A percentile compares a stretch with the other conserved stretches of the same genome.
These are phyloP conservation scores for Protoeuglena noctilucae DNA, from an alignment of 139 green algal genomes.

Conservation along the genomic window DNA sequence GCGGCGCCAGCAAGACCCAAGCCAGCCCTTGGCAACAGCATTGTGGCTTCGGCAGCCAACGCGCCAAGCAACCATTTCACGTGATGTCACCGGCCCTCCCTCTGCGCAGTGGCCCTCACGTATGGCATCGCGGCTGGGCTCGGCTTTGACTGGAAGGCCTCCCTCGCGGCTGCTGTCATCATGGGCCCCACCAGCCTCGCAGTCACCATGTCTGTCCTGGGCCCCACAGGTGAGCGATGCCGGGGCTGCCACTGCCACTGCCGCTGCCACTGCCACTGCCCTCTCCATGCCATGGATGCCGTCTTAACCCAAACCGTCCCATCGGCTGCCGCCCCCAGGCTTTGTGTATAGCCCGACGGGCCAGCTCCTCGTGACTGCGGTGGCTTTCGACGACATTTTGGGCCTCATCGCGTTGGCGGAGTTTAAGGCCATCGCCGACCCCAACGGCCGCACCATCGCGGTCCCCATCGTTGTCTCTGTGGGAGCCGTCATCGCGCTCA, in stretches of 20 bases:
- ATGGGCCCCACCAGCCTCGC: not conserved
- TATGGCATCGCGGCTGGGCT: not conserved
- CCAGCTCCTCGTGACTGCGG: conserved; percentile 14
- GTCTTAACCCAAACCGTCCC: too few species aligned
- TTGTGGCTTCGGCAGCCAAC: not conserved
- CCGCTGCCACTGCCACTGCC: conserved; percentile 9
- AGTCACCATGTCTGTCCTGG: not conserved
- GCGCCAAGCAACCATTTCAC: not conserved
- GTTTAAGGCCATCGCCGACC: conserved; percentile 8
- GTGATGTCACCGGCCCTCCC: too few species aligned
- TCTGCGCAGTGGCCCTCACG: not conserved
- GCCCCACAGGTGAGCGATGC: not conserved
- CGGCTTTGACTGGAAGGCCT: not conserved
- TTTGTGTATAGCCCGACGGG: conserved; percentile 6
- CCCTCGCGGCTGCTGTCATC: not conserved
- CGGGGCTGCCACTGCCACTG: conserved; percentile 3
- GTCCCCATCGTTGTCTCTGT: conserved; percentile 2
- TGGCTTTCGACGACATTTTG: conserved; percentile 12
- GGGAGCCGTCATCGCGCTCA: not conserved
- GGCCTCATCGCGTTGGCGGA: conserved; percentile 10
- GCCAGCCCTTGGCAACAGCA: not conserved
- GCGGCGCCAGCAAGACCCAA: not conserved
- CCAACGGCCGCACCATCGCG: conserved; percentile 4
- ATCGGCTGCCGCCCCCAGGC: conserved; percentile 3
- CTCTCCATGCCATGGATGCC: too few species aligned